Percentiles rank a stretch among this genome's conserved stretches.
These are phyloP conservation scores for Kalmusia sp. DNA, from an alignment of 2,329 filamentous ascomycete species.

Conservation along the genomic window DNA sequence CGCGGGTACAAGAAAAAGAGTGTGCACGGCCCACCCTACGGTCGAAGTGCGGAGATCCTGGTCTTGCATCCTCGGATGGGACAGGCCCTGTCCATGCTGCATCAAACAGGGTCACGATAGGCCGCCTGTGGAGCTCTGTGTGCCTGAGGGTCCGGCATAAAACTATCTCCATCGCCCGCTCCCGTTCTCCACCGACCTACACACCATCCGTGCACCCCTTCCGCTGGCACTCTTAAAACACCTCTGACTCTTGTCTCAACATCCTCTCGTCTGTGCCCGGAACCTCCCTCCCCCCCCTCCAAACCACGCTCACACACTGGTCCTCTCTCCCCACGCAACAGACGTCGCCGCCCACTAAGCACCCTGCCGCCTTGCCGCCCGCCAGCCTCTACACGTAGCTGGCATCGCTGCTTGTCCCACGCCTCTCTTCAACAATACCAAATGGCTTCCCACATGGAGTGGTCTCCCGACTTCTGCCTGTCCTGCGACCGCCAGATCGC, in stretches of 20 bases:
- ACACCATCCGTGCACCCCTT: constrained; percentile 18
- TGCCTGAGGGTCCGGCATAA: constrained; percentile 27
- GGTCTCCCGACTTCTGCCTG: constrained; percentile 93
- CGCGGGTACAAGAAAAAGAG: constrained; percentile 13
- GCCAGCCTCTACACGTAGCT: too few species aligned
- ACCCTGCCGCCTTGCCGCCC: background rate
- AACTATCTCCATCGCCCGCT: constrained; percentile 25
- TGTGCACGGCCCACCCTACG: constrained; percentile 9
- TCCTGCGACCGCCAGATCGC: constrained; percentile 90
- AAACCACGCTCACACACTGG: background rate
- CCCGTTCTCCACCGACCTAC: constrained; percentile 21
- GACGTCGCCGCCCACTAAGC: constrained; percentile 8
- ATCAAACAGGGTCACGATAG: constrained; percentile 16
- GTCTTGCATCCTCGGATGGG: constrained; percentile 12
- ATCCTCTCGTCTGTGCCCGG: constrained; percentile 1
- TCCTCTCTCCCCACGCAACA: background rate
- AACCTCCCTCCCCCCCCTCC: background rate
- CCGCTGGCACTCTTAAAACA: constrained; percentile 6
- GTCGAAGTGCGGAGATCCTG: constrained; percentile 26
- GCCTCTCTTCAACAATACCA: constrained; percentile 8
- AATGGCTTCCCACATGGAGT: constrained; percentile 61
- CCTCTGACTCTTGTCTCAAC: constrained; percentile 19
- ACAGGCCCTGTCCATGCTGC: constrained; percentile 8
- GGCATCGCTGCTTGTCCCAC: constrained; percentile 7
- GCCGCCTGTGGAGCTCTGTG: constrained; percentile 11